phyloP scores from a whole-genome alignment of 805 yeast genomes.

The Metschnikowia proteae region DNA sequence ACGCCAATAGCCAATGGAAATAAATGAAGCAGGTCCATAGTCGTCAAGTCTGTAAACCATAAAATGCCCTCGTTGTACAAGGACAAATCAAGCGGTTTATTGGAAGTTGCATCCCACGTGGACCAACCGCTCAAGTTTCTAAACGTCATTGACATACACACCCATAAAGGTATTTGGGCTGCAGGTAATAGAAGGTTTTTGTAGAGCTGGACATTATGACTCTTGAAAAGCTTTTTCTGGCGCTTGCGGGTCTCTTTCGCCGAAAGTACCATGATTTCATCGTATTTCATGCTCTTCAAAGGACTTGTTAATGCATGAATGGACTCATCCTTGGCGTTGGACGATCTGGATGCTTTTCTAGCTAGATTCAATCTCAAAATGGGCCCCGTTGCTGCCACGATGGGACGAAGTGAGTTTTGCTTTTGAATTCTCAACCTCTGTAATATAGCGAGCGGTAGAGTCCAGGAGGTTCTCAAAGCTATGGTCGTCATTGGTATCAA shows the following conservation, averaged over 20 bases:
- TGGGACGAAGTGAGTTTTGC: constrained; percentile 69
- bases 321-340: constrained; percentile 17
- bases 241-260: constrained; percentile 75
- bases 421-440: constrained; percentile 67
- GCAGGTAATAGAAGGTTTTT: constrained; percentile 72
- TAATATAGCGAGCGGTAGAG: constrained; percentile 72
- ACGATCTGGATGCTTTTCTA: constrained; percentile 40
- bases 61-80: constrained; percentile 52
- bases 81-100: constrained; percentile 47
- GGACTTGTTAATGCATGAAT: constrained; percentile 29
- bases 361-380: constrained; percentile 58
- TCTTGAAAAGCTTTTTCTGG: constrained; percentile 66
- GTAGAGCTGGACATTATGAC: constrained; percentile 72
- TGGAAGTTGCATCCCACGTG: constrained; percentile 39
- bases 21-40: constrained; percentile 56
- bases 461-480: constrained; percentile 57
- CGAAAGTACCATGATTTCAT: constrained; percentile 71
- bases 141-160: constrained; percentile 69
- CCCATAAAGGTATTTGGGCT: constrained; percentile 86
- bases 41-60: constrained; percentile 60
- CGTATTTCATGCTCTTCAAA: constrained; percentile 54
- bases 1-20: constrained; percentile 73
- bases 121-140: constrained; percentile 73
- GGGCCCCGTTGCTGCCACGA: constrained; percentile 72
- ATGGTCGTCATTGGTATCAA: constrained; percentile 73